Evolutionary conservation across 2,329 filamentous ascomycete genomes (phyloP).

Genomic region (Westerdykella sp.): DNA sequence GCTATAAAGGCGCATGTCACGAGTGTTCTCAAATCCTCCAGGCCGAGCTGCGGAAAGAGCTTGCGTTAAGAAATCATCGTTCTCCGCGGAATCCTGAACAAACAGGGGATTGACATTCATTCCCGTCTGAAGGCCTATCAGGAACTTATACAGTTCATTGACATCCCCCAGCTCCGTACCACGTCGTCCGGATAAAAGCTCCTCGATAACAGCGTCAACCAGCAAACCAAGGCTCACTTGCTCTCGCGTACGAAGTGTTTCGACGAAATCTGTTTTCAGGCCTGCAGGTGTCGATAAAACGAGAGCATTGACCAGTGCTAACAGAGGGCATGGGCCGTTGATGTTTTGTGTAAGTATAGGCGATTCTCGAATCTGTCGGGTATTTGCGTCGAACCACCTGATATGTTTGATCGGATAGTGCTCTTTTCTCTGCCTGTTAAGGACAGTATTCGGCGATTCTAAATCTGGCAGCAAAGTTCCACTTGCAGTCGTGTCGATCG

Average conservation of each 20-base stretch:
- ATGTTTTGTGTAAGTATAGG: slow-evolving; percentile 88
- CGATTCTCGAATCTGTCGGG: slow-evolving; percentile 61
- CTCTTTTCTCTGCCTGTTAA: slow-evolving; percentile 53
- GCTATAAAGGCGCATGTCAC: slow-evolving; percentile 84
- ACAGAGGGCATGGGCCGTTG: slow-evolving; percentile 88
- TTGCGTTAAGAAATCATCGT: slow-evolving; percentile 29
- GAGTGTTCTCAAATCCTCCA: slow-evolving; percentile 82
- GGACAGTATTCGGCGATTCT: slow-evolving; percentile 38
- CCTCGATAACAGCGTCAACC: slow-evolving; percentile 85
- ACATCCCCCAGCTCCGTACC: slow-evolving; percentile 73
- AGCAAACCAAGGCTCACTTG: slow-evolving; percentile 81
- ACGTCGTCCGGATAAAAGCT: slow-evolving; percentile 73
- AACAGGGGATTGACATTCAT: slow-evolving; percentile 98
- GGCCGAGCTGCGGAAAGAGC: slow-evolving; percentile 41
- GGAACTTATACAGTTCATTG: slow-evolving; percentile 77
- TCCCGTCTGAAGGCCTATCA: slow-evolving; percentile 83
- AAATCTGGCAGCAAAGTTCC: slow-evolving; percentile 15
- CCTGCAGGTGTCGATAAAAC: slow-evolving; percentile 71
- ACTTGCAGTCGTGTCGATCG: slow-evolving; percentile 18
- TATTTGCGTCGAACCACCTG: slow-evolving; percentile 66
- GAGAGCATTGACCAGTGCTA: slow-evolving; percentile 89
- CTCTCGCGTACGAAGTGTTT: slow-evolving; percentile 71
- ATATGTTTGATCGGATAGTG: slow-evolving; percentile 93
- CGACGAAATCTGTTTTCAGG: slow-evolving; percentile 63
- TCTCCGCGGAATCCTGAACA: slow-evolving; percentile 49